Conservation (phyloP, 2,329 filamentous ascomycete species). For the Chrysoporthe cubensis region DNA sequence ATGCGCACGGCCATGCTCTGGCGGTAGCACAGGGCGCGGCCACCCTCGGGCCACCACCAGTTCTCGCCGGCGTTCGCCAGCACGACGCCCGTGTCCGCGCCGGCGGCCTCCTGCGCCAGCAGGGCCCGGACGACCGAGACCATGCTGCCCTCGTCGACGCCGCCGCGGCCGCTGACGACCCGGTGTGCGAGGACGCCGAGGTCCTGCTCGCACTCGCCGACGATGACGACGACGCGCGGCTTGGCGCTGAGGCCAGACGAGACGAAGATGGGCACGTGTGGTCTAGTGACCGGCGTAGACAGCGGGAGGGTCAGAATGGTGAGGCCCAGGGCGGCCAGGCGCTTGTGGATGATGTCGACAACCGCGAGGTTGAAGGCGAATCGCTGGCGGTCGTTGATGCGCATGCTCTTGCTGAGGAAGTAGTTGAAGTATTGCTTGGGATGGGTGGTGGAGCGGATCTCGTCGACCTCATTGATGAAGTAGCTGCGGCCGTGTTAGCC, state of each 20-base stretch:
- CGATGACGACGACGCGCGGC: conserved; percentile 70
- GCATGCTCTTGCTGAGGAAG: conserved; percentile 72
- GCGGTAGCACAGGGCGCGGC: conserved; percentile 60
- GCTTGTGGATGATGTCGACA: conserved; percentile 60
- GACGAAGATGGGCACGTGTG: conserved; percentile 72
- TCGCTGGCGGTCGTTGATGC: conserved; percentile 76
- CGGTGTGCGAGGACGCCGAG: conserved; percentile 77
- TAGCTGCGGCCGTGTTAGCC: conserved; percentile 57
- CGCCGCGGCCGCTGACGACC: conserved; percentile 63
- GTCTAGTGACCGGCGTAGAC: conserved; percentile 44
- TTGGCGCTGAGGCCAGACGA: conserved; percentile 56
- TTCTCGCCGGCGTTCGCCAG: conserved; percentile 79
- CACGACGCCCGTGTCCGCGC: conserved; percentile 59
- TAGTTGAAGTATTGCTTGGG: conserved; percentile 75
- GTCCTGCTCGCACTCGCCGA: conserved; percentile 74
- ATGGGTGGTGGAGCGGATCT: conserved; percentile 71
- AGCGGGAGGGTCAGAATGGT: conserved; percentile 65
- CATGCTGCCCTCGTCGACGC: conserved; percentile 72
- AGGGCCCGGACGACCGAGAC: conserved; percentile 63
- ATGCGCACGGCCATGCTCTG: conserved; percentile 64
- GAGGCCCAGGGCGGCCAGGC: conserved; percentile 66
- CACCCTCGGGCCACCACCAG: conserved; percentile 71
- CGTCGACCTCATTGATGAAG: conserved; percentile 75
- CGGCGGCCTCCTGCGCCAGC: conserved; percentile 39
- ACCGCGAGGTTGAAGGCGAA: conserved; percentile 78